Conservation (phyloP, 1,139 yeast genomes). For the Geotrichum bryndzae region DNA sequence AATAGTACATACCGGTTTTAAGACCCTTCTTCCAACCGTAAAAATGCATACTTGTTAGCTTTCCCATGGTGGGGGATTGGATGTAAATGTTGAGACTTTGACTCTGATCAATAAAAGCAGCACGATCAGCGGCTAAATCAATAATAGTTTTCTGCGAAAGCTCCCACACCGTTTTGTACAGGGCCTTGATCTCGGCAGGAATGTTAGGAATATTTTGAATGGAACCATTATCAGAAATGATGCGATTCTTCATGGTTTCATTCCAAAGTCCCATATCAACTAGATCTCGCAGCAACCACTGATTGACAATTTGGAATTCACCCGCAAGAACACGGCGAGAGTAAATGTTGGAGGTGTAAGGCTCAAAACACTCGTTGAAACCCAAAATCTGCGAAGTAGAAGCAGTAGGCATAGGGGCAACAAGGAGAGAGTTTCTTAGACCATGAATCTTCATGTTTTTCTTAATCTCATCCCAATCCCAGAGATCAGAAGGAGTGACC, state of each 20-base stretch:
- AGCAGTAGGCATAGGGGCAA: constrained; percentile 86
- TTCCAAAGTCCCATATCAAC: constrained; percentile 69
- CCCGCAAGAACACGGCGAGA: constrained; percentile 71
- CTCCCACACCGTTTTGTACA: constrained; percentile 88
- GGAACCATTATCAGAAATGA: constrained; percentile 69
- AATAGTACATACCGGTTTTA: constrained; percentile 88
- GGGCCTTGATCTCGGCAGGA: constrained; percentile 58
- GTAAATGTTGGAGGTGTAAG: constrained; percentile 70
- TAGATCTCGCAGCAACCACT: constrained; percentile 61
- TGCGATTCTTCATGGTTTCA: constrained; percentile 59
- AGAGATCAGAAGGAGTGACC: constrained; percentile 50
- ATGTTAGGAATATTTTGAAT: constrained; percentile 61
- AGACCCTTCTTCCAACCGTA: constrained; percentile 87
- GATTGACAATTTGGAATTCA: constrained; percentile 71
- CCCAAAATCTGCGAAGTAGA: constrained; percentile 79
- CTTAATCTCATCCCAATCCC: constrained; percentile 61
- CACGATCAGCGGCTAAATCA: constrained; percentile 86
- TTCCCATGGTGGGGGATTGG: constrained; percentile 78
- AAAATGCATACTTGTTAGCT: constrained; percentile 89
- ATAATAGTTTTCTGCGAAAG: constrained; percentile 68
- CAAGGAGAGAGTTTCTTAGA: constrained; percentile 62
- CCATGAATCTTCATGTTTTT: constrained; percentile 49
- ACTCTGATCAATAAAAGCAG: constrained; percentile 80
- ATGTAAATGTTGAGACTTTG: constrained; percentile 77
- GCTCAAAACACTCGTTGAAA: constrained; percentile 75